A percentile compares a stretch with the other conserved stretches of the same genome.
Conservation (phyloP, 2,329 filamentous ascomycete genomes). For the Ophiostoma quercus region DNA sequence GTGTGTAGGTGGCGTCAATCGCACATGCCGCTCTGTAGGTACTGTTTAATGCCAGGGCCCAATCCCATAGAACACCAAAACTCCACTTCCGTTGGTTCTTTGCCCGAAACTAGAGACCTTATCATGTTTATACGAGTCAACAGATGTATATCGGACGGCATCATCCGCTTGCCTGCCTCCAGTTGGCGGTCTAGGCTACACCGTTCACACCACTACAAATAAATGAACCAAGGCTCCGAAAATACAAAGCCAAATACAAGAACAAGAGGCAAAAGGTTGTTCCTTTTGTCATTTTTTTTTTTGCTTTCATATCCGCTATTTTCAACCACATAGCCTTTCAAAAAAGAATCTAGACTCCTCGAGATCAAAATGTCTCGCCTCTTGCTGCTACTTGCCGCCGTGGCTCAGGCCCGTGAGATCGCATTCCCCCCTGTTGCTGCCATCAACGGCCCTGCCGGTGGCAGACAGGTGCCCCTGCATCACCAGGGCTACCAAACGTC, state of each 20-base stretch:
- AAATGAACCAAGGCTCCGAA: no score
- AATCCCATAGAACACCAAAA: neutral
- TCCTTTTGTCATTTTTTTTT: neutral
- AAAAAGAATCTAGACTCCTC: neutral
- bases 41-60: neutral
- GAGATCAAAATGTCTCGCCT: neutral
- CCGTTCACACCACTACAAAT: constrained; percentile 4
- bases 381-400: constrained; percentile 16
- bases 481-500: constrained; percentile 22
- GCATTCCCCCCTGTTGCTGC: constrained; percentile 25
- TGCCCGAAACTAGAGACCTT: neutral
- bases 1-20: neutral
- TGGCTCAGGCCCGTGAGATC: constrained; percentile 24
- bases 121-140: neutral
- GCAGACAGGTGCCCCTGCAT: neutral
- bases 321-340: neutral
- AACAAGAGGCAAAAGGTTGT: neutral
- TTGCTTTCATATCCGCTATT: neutral
- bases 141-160: neutral
- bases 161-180: neutral
- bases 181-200: neutral
- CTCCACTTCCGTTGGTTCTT: neutral
- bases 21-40: neutral
- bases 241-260: no score
- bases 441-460: constrained; percentile 15